Percentiles rank a stretch among this genome's conserved stretches.
phyloP scores from a whole-genome alignment of 169 alveolate species.

The Eimeria necatrix region DNA sequence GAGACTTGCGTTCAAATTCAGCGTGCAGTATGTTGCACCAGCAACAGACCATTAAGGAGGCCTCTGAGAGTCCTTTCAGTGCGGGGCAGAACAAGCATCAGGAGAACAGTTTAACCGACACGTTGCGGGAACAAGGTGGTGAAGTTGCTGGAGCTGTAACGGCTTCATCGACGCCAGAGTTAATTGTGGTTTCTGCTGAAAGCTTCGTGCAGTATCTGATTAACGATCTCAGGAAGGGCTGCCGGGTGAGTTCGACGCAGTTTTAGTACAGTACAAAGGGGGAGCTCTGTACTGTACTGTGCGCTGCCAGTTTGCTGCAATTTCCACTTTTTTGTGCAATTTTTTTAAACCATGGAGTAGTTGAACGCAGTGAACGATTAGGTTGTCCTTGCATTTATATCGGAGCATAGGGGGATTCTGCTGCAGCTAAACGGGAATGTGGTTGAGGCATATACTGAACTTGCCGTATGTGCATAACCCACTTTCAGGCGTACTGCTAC shows the following conservation, averaged over 20 bases:
- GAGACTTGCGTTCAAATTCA: background rate
- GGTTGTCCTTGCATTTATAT: no score
- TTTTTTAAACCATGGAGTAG: no score
- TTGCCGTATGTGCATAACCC: background rate
- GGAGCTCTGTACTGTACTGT: no score
- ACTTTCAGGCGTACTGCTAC: slow-evolving; percentile 25
- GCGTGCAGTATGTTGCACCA: background rate
- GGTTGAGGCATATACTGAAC: no score
- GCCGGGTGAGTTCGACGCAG: slow-evolving; percentile 20
- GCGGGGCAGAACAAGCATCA: background rate
- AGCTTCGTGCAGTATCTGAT: slow-evolving; percentile 24
- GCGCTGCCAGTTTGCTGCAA: no score
- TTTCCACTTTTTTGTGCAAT: no score
- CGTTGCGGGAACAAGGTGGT: background rate
- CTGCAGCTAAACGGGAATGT: no score
- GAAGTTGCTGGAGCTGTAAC: background rate
- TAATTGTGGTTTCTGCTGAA: slow-evolving; percentile 30
- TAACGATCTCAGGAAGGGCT: slow-evolving; percentile 29
- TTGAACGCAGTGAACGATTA: no score
- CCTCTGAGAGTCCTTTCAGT: background rate
- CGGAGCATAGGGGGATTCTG: no score
- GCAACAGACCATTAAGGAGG: background rate
- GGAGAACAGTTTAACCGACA: background rate
- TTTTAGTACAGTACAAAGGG: background rate
- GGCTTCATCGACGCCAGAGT: background rate